Evolutionary conservation across 768 basidiomycete species (phyloP).

Genomic region (Russula ochroleuca): DNA sequence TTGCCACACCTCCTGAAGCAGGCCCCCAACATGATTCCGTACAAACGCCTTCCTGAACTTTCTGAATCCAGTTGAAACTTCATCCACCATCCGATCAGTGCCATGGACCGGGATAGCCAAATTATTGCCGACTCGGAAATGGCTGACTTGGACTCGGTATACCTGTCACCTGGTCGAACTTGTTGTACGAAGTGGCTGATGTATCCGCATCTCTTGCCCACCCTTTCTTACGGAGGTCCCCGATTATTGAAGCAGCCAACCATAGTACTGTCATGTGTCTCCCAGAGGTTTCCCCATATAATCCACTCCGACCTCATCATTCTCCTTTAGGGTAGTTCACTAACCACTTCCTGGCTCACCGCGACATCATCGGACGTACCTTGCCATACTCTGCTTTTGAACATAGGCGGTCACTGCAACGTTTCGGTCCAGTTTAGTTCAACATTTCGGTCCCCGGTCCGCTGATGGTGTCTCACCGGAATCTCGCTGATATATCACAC

Average conservation of each 20-base stretch:
- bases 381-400: background rate
- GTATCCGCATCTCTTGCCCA: background rate
- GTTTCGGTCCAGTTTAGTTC: background rate
- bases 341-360: background rate
- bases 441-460: too few species aligned
- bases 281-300: background rate
- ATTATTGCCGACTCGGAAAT: background rate
- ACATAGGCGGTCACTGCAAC: background rate
- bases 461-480: background rate
- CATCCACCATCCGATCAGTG: background rate
- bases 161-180: background rate
- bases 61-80: background rate
- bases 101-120: background rate
- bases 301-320: background rate
- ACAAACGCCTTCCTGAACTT: background rate
- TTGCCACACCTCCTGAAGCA: background rate
- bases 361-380: background rate
- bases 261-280: background rate
- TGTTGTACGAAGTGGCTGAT: background rate
- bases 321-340: background rate
- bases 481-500: background rate
- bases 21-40: background rate
- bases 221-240: background rate
- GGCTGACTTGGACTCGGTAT: background rate
- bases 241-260: background rate